Evolutionary conservation across 345 rosid species (phyloP).

Genomic region (Carallia pectinifolia): DNA sequence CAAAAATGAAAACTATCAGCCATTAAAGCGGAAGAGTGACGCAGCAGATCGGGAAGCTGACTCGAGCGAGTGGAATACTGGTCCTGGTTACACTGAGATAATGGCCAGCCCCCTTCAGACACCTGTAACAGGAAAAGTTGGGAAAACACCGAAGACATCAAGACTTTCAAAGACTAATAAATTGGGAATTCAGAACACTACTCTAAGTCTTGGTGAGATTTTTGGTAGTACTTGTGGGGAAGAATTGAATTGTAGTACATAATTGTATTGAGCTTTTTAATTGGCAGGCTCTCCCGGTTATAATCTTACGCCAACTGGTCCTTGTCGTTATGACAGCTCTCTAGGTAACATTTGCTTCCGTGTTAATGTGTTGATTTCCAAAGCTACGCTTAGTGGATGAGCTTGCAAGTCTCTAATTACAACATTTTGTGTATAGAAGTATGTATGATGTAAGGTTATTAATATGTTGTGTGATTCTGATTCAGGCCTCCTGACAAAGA

Average conservation of each 20-base stretch:
- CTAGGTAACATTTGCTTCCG: slow-evolving; percentile 54
- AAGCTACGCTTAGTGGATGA: background rate
- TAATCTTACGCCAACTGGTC: slow-evolving; percentile 66
- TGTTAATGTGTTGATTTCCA: slow-evolving; percentile 15
- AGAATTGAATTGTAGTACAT: slow-evolving; percentile 9
- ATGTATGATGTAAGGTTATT: too few species aligned
- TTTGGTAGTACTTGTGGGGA: background rate
- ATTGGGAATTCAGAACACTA: slow-evolving; percentile 57
- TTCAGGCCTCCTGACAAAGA: slow-evolving; percentile 95
- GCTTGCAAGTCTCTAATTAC: slow-evolving; percentile 4
- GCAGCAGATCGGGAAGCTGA: slow-evolving; percentile 50
- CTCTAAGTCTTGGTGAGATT: slow-evolving; percentile 60
- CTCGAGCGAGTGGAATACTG: slow-evolving; percentile 46
- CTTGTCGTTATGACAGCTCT: slow-evolving; percentile 98
- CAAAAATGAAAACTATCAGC: slow-evolving; percentile 35
- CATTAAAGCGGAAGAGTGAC: slow-evolving; percentile 77
- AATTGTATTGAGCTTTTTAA: slow-evolving; percentile 23
- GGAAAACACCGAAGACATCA: slow-evolving; percentile 60
- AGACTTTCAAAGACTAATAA: slow-evolving; percentile 59
- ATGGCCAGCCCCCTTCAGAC: slow-evolving; percentile 60
- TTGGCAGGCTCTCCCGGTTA: slow-evolving; percentile 90
- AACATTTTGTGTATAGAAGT: background rate
- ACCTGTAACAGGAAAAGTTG: slow-evolving; percentile 71
- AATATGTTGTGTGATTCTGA: slow-evolving; percentile 15
- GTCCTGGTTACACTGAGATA: slow-evolving; percentile 47